Evolutionary conservation across 2,329 filamentous ascomycete species (phyloP).

Genomic region (Capronia epimyces): DNA sequence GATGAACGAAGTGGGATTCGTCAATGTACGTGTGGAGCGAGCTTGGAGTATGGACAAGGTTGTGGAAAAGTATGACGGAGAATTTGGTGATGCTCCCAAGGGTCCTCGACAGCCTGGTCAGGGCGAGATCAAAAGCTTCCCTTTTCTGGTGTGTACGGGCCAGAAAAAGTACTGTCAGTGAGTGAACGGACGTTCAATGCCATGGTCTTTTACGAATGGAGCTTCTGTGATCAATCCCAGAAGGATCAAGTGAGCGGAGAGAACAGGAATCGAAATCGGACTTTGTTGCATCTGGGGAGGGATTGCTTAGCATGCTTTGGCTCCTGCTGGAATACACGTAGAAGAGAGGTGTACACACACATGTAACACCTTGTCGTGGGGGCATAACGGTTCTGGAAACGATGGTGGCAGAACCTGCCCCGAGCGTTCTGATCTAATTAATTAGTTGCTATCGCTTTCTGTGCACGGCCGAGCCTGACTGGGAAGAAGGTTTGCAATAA

Average conservation of each 20-base stretch:
- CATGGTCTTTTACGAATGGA: too few species aligned
- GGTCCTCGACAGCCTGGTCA: conserved; percentile 11
- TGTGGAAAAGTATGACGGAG: conserved; percentile 46
- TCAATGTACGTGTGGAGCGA: conserved; percentile 43
- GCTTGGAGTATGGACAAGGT: conserved; percentile 49
- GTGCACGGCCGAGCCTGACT: conserved; percentile 1
- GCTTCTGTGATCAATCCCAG: too few species aligned
- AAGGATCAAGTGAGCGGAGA: background rate
- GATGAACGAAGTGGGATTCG: conserved; percentile 47
- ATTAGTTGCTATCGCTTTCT: background rate
- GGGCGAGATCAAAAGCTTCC: conserved; percentile 38
- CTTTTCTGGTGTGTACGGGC: conserved; percentile 42
- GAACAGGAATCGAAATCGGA: background rate
- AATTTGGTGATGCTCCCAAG: conserved; percentile 20
- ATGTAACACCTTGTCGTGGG: background rate
- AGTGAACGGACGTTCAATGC: background rate
- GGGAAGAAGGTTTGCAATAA: background rate
- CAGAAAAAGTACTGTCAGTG: conserved; percentile 20
- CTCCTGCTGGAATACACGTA: background rate
- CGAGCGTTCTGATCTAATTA: conserved; percentile 2
- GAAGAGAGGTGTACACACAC: too few species aligned
- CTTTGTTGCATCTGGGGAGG: background rate
- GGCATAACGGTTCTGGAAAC: background rate
- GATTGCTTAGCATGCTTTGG: background rate
- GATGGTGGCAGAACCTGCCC: conserved; percentile 1